These are phyloP conservation scores for Dissophora globulifera DNA, from an alignment of 192 early-diverging fungal species.

Conservation along the genomic window DNA sequence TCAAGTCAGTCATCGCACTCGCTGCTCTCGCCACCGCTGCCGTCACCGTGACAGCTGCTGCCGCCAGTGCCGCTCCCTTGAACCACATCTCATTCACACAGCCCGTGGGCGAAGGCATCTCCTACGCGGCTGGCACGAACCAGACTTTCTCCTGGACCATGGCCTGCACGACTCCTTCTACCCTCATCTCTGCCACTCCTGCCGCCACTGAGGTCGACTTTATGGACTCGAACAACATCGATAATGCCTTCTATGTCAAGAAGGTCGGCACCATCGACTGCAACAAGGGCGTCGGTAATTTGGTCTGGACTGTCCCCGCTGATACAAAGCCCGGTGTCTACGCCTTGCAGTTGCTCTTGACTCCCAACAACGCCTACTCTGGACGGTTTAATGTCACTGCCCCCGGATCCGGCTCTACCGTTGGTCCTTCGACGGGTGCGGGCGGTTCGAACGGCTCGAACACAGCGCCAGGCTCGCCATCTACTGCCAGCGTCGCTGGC, in stretches of 20 bases:
- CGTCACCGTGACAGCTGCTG: conserved; percentile 1
- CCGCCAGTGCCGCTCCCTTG: conserved; percentile 3
- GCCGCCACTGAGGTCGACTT: conserved; percentile 46
- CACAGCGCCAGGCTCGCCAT: not conserved
- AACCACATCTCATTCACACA: conserved; percentile 55
- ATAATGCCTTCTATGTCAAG: conserved; percentile 54
- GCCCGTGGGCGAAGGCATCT: conserved; percentile 48
- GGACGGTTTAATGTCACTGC: conserved; percentile 45
- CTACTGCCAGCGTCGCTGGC: not conserved
- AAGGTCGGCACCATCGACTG: conserved; percentile 53
- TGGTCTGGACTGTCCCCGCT: conserved; percentile 51
- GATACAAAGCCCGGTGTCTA: conserved; percentile 53
- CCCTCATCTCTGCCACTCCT: conserved; percentile 36
- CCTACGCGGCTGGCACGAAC: conserved; percentile 47
- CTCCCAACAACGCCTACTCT: conserved; percentile 48
- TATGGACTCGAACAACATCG: conserved; percentile 55
- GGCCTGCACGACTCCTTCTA: conserved; percentile 30
- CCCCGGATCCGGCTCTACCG: conserved; percentile 4
- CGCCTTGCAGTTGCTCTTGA: conserved; percentile 39
- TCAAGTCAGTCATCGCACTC: conserved; percentile 29
- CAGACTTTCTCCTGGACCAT: conserved; percentile 55
- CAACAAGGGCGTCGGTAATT: conserved; percentile 42
- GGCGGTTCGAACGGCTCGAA: too few relatives aligned
- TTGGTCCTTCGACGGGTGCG: not conserved
- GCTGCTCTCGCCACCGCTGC: conserved; percentile 6